Evolutionary conservation across 75 land plant genomes (phyloP), one percentile per base, ranked within the genome.

Genomic region (Sequoia sempervirens): DNA sequence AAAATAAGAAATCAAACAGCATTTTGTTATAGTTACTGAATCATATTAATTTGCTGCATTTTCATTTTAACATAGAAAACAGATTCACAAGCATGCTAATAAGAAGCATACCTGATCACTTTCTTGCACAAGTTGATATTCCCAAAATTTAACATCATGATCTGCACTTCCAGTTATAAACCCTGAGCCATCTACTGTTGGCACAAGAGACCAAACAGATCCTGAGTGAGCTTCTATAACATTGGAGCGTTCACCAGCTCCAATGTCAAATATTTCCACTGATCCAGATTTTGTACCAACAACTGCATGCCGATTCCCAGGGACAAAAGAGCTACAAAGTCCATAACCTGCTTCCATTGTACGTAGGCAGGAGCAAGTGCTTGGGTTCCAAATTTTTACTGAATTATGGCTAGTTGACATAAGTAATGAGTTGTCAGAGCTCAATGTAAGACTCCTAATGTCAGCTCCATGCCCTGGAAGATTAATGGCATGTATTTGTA

Each of bases 351-450:
- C 91, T 84, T 95, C 99, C 84, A 98, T 91, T 8, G 99, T 98
- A 1, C 97, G 89, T 58, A 98, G 92, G 80, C 99, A 98, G 84
- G 92, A 82, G 41, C 97, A 92, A 82, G 95, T 90, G 83, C 90
- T 92, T 43, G 99, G 99, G 75, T 98, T 98, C 99, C 99, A 98
- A 81, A 98, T 89, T 84, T 98, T 98, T 5, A 90, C 93, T 47
- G 91, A 87, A 87, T 93, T 93, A 74, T 96, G 96, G 83, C 99
- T 96, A 4, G 99, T 96, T 79, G 99, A 97, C 94, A 98, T 90
- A 83, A 98, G 87, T 73, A 95, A 85, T 7, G 91, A 88, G 80
- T 90, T 89, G 81, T 98, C 99, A 56, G 91, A 83, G 81, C 95
- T 98, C 12, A 98, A 91, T 8, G 90, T 82, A 53, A 98, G 88